These are phyloP conservation scores for Stephania yunnanensis DNA, from an alignment of 164 flowering plant species.

Conservation along the genomic window DNA sequence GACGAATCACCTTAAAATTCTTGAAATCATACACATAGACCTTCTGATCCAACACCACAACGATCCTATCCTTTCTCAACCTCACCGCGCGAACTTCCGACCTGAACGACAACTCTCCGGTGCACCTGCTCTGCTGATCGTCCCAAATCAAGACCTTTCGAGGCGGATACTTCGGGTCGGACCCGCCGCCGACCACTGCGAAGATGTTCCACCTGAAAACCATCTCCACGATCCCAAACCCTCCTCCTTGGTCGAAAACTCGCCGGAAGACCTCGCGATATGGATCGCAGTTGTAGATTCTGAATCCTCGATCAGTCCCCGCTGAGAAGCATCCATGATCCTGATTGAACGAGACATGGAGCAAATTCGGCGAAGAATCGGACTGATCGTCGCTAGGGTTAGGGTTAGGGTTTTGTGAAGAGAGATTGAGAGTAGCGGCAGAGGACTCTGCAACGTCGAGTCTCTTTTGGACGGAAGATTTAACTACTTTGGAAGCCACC, in stretches of 20 bases:
- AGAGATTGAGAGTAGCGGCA: neutral
- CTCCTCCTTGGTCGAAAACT: constrained; percentile 39
- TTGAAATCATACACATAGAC: constrained; percentile 59
- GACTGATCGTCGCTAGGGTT: constrained; percentile 5
- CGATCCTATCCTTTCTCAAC: constrained; percentile 57
- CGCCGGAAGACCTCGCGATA: constrained; percentile 51
- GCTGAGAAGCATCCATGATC: constrained; percentile 59
- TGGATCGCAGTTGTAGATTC: constrained; percentile 60
- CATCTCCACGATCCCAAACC: constrained; percentile 60
- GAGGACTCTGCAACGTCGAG: constrained; percentile 1
- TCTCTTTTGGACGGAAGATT: too few species aligned
- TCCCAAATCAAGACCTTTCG: constrained; percentile 72
- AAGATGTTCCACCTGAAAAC: constrained; percentile 62
- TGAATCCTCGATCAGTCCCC: constrained; percentile 55
- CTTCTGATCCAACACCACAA: constrained; percentile 59
- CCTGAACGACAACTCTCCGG: constrained; percentile 70
- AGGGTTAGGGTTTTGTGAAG: constrained; percentile 10
- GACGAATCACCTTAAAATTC: constrained; percentile 60
- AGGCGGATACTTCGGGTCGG: constrained; percentile 46
- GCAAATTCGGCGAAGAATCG: constrained; percentile 25
- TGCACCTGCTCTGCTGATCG: constrained; percentile 50
- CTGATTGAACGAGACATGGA: constrained; percentile 65
- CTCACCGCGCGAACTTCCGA: constrained; percentile 60
- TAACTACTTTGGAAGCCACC: too few species aligned
- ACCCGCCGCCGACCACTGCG: constrained; percentile 63